Evolutionary conservation across 345 rosid genomes (phyloP).

Genomic region (Schrenkiella parvula): DNA sequence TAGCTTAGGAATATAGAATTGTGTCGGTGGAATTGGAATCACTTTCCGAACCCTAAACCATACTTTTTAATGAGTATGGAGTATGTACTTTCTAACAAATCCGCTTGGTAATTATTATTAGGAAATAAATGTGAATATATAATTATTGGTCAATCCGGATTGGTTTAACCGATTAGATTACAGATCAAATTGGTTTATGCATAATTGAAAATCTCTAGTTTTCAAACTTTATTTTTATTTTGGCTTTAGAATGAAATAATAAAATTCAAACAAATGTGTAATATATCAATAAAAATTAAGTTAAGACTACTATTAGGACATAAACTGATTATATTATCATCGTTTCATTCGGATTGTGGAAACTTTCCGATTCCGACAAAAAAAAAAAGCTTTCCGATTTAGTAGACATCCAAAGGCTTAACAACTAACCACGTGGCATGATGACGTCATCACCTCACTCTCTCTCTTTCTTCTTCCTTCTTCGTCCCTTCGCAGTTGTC

Average conservation of each 20-base stretch:
- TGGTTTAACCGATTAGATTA: neutral
- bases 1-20: neutral
- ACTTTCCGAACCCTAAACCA: neutral
- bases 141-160: neutral
- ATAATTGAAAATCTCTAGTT: neutral
- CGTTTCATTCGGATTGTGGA: too few relatives aligned
- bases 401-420: neutral
- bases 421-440: constrained; percentile 13
- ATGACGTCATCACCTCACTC: neutral
- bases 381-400: too few relatives aligned
- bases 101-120: neutral
- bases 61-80: neutral
- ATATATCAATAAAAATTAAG: too few relatives aligned
- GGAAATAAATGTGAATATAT: neutral
- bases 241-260: too few relatives aligned
- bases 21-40: constrained; percentile 24
- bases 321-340: too few relatives aligned
- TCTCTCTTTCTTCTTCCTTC: neutral
- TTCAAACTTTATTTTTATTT: too few relatives aligned
- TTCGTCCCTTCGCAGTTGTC: constrained; percentile 6
- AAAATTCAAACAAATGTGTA: too few relatives aligned
- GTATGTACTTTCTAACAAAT: neutral
- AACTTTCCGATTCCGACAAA: too few relatives aligned
- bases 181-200: neutral
- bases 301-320: too few relatives aligned